Evolutionary conservation across 169 alveolate species (phyloP).

Genomic region (Plasmodium gallinaceum): DNA sequence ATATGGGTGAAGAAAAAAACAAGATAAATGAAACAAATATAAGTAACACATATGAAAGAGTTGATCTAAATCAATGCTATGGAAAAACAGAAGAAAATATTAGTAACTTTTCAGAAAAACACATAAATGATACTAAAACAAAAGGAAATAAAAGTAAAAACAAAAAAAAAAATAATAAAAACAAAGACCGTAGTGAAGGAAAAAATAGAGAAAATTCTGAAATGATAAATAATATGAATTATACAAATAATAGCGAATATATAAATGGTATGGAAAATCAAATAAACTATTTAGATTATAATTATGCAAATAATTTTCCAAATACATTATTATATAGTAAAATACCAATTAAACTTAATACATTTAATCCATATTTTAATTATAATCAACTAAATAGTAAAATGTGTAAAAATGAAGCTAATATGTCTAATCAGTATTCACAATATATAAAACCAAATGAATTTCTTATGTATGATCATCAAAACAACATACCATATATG

Average conservation of each 20-base stretch:
- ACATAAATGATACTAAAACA: not conserved
- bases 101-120: not conserved
- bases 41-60: constrained; percentile 46
- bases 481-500: constrained; percentile 40
- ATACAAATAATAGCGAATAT: constrained; percentile 12
- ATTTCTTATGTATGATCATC: constrained; percentile 50
- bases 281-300: constrained; percentile 28
- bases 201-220: not conserved
- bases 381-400: constrained; percentile 54
- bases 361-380: constrained; percentile 47
- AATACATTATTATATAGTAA: constrained; percentile 32
- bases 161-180: not conserved
- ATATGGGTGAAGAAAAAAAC: constrained; percentile 29
- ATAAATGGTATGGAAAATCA: constrained; percentile 4
- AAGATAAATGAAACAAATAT: constrained; percentile 16
- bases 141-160: not conserved
- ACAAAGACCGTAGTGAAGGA: not conserved
- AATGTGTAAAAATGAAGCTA: constrained; percentile 12
- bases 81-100: constrained; percentile 56
- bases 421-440: constrained; percentile 22
- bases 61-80: constrained; percentile 36
- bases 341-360: constrained; percentile 43
- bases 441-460: constrained; percentile 53
- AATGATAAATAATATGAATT: constrained; percentile 10
- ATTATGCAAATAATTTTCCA: constrained; percentile 25